Evolutionary conservation across 257 asterid species (phyloP), one percentile per base, ranked within the genome.

Genomic region (Nicotiana noctiflora): DNA sequence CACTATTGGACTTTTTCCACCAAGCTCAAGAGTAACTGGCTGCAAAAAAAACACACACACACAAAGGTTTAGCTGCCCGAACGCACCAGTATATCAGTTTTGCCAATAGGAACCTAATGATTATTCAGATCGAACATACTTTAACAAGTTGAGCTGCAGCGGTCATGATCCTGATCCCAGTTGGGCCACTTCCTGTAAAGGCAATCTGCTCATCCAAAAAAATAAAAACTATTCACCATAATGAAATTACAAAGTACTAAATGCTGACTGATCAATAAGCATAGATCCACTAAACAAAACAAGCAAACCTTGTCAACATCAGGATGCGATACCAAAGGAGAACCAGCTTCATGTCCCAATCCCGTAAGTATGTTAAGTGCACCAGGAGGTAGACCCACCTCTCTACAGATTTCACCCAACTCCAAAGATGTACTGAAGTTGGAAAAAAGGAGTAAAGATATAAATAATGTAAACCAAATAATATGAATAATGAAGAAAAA

Each of bases 1-100:
- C 75, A 96, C 98, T 51, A 96, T 94, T 53, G 99, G 99, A 87
- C 98, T 92, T 84, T 96, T 96, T 62, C 99, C 99, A 83, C 99
- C 99, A 79, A 96, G 98, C 87, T 96, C 99, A 75, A 96, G 97
- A 18, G 98, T 87, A 83, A 96, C 97, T 5, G 99, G 99, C 99
- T 96, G 95, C 84, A 84, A 85, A 18, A 32, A 32, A 32, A 32
- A 32, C 0, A 32, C 32, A 3, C 32, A 84, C 63, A 85, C 67
- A 55, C 19, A 81, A 44, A 37, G 63, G 13, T 15, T 60, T 52
- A 46, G 61, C 31, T 56, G 21, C 19, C 65, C 31, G 6, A 49
- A 49, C 32, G 44, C 76, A 46, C 53, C 74, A 29, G 75, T 12
- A 79, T 55, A 51, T 51, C 46, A 64, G 52, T 25, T 46, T 70